These are phyloP conservation scores for Fagopyrum tataricum DNA, from an alignment of 148 eudicot genomes.

Conservation along the genomic window DNA sequence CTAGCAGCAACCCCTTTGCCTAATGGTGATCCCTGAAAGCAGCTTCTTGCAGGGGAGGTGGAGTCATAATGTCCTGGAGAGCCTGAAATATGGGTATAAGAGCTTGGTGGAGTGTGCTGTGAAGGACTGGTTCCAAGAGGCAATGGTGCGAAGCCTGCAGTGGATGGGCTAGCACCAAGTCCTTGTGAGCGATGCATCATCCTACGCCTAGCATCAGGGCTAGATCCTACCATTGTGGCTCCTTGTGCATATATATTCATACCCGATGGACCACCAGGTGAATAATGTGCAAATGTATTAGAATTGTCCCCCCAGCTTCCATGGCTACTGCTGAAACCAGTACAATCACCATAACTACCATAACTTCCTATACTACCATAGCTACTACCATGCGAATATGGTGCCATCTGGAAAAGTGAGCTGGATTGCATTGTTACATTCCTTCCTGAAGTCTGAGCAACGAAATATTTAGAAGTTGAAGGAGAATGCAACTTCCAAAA, in stretches of 20 bases:
- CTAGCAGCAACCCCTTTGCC: conserved; percentile 57
- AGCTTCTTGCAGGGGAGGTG: conserved; percentile 68
- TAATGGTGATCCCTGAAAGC: conserved; percentile 77
- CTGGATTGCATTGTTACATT: conserved; percentile 39
- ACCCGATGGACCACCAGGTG: conserved; percentile 84
- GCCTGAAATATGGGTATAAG: conserved; percentile 50
- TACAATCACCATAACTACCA: conserved; percentile 81
- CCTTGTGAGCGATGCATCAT: conserved; percentile 56
- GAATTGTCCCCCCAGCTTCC: conserved; percentile 88
- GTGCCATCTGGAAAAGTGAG: conserved; percentile 56
- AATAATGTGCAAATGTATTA: conserved; percentile 62
- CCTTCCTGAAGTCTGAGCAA: conserved; percentile 60
- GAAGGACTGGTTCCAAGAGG: conserved; percentile 98
- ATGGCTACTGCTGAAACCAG: conserved; percentile 70
- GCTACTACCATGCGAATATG: conserved; percentile 70
- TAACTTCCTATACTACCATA: conserved; percentile 97
- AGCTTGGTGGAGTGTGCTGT: conserved; percentile 85
- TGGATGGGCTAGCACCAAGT: conserved; percentile 72
- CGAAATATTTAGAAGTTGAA: background rate
- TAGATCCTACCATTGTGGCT: conserved; percentile 59
- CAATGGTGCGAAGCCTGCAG: conserved; percentile 68
- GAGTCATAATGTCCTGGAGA: conserved; percentile 88
- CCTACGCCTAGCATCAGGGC: conserved; percentile 74
- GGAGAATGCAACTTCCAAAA: background rate
- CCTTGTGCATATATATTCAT: conserved; percentile 57